Evolutionary conservation across 2,329 filamentous ascomycete species (phyloP).

Genomic region (Aspergillus caelatus): DNA sequence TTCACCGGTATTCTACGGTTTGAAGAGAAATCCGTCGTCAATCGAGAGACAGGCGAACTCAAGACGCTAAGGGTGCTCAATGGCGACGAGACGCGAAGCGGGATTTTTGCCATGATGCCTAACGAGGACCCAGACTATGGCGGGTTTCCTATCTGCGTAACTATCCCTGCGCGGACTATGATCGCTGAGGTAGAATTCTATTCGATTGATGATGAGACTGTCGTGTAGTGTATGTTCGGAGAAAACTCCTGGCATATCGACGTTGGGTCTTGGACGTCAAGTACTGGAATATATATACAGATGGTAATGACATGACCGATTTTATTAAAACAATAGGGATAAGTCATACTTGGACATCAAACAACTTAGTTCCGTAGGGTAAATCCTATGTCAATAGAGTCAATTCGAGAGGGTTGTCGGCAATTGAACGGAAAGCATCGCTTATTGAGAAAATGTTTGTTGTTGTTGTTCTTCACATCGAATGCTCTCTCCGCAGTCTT

Average conservation of each 20-base stretch:
- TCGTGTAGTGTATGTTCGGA: not conserved
- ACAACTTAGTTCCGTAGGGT: not conserved
- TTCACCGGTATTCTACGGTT: constrained; percentile 51
- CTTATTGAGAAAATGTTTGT: not conserved
- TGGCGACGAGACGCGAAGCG: constrained; percentile 53
- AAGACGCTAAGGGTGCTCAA: constrained; percentile 43
- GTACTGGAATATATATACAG: no score
- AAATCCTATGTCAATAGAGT: not conserved
- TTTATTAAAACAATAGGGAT: no score
- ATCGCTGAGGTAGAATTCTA: not conserved
- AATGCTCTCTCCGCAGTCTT: not conserved
- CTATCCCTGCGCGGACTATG: constrained; percentile 48
- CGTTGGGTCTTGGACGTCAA: no score
- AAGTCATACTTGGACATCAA: not conserved
- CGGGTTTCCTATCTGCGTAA: constrained; percentile 58
- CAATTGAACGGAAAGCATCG: not conserved
- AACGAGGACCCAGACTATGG: constrained; percentile 60
- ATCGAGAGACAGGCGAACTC: constrained; percentile 38
- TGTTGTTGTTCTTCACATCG: not conserved
- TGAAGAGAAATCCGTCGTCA: constrained; percentile 42
- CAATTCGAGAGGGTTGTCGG: not conserved
- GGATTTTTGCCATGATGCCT: constrained; percentile 57
- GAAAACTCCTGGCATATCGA: no score
- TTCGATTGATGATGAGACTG: not conserved
- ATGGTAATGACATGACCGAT: no score